These are phyloP conservation scores for Emergomyces pasteurianus DNA, from an alignment of 2,329 filamentous ascomycete species.

Conservation along the genomic window DNA sequence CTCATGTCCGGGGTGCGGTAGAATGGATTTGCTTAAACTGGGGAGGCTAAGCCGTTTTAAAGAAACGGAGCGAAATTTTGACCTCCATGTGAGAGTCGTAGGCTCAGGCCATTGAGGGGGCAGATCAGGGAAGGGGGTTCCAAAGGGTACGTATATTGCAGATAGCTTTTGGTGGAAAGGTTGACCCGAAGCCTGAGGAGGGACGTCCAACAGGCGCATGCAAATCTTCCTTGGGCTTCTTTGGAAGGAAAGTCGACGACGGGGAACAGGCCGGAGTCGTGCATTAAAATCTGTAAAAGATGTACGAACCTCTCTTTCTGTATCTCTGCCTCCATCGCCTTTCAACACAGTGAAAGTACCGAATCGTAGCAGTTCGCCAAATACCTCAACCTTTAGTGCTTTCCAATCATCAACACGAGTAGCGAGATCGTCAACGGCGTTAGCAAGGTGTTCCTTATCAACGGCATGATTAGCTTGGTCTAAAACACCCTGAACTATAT, in stretches of 20 bases:
- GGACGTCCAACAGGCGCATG: not conserved
- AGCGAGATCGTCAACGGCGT: conserved; percentile 72
- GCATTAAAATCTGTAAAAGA: conserved; percentile 8
- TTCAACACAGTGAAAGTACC: conserved; percentile 89
- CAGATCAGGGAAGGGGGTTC: not conserved
- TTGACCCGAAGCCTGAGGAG: not conserved
- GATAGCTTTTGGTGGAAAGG: not conserved
- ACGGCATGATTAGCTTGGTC: conserved; percentile 83
- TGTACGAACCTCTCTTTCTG: conserved; percentile 69
- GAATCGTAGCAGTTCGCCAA: conserved; percentile 76
- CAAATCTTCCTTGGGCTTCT: not conserved
- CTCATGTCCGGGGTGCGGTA: not conserved
- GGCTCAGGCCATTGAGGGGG: not conserved
- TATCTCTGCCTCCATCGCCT: conserved; percentile 62
- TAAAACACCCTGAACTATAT: conserved; percentile 69
- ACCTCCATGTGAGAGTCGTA: not conserved
- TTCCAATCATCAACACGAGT: conserved; percentile 93
- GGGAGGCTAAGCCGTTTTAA: not conserved
- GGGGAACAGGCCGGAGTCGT: not conserved
- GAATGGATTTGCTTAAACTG: not conserved
- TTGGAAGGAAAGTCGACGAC: not conserved
- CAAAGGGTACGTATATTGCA: not conserved
- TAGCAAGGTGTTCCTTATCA: conserved; percentile 70
- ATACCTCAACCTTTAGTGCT: conserved; percentile 77
- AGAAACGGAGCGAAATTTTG: not conserved